Percentiles rank a stretch among this genome's conserved stretches.
Evolutionary conservation across 106 monocot genomes (phyloP).

Genomic region (Chionographis japonica): DNA sequence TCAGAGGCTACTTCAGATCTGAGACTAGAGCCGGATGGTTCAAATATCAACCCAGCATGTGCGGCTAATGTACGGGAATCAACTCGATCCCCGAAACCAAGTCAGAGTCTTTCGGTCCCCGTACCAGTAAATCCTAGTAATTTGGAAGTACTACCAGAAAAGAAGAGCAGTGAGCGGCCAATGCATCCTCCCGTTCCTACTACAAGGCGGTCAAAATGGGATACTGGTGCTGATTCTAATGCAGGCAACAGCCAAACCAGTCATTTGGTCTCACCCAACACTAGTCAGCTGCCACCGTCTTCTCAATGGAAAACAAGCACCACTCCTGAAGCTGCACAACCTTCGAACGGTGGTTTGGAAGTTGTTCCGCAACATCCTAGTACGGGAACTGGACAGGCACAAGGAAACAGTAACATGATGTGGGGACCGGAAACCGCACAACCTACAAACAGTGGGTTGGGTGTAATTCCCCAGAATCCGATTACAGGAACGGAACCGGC

Average conservation of each 20-base stretch:
- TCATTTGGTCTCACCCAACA: background rate
- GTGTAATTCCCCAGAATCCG: constrained; percentile 11
- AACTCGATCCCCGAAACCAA: background rate
- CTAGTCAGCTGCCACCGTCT: constrained; percentile 8
- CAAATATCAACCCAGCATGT: background rate
- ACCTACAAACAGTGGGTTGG: constrained; percentile 13
- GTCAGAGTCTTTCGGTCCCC: background rate
- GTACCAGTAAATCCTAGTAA: background rate
- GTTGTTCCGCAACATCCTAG: background rate
- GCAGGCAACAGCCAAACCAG: constrained; percentile 1
- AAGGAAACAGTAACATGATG: constrained; percentile 14
- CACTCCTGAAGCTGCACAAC: constrained; percentile 4
- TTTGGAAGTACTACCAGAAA: background rate
- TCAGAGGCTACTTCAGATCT: constrained; percentile 13
- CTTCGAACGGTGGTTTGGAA: background rate
- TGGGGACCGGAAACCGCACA: constrained; percentile 3
- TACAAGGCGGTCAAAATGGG: background rate
- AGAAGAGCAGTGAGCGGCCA: background rate
- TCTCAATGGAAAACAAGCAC: constrained; percentile 10
- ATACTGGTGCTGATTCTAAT: background rate
- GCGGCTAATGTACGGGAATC: background rate
- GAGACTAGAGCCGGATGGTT: background rate
- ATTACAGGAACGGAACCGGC: constrained; percentile 2
- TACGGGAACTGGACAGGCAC: background rate
- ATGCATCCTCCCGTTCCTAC: constrained; percentile 11